Evolutionary conservation across 495 filamentous ascomycete species (phyloP).

Genomic region (Aspergillus saccharolyticus): DNA sequence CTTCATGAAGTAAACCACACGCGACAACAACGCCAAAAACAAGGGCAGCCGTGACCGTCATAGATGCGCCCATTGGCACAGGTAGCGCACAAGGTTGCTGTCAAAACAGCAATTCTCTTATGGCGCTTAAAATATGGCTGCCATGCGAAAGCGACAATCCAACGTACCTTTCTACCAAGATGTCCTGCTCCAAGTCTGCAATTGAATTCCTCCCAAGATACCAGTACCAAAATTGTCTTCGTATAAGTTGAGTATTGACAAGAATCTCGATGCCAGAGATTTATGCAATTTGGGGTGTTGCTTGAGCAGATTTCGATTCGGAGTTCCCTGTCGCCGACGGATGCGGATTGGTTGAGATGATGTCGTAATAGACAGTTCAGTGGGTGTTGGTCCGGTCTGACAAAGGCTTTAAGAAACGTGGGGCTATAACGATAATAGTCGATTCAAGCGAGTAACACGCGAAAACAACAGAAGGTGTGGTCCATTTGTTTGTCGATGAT

Average conservation of each 20-base stretch:
- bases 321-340: conserved; percentile 2
- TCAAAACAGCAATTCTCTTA: neutral
- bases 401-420: conserved; percentile 9
- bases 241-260: neutral
- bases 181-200: neutral
- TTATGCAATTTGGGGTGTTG: neutral
- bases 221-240: neutral
- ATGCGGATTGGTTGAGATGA: neutral
- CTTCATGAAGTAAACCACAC: neutral
- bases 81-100: neutral
- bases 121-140: neutral
- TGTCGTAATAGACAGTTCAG: neutral
- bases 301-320: neutral
- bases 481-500: conserved; percentile 11
- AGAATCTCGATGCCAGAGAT: too few relatives aligned
- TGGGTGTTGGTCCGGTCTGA: neutral
- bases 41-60: neutral
- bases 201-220: neutral
- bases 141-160: neutral
- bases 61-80: neutral
- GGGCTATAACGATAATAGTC: conserved; percentile 4
- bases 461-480: neutral
- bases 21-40: neutral
- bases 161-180: neutral
- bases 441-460: conserved; percentile 8